A percentile compares a stretch with the other conserved stretches of the same genome.
These are phyloP conservation scores for Amanita pseudoporphyria DNA, from an alignment of 768 basidiomycete species.

Conservation along the genomic window DNA sequence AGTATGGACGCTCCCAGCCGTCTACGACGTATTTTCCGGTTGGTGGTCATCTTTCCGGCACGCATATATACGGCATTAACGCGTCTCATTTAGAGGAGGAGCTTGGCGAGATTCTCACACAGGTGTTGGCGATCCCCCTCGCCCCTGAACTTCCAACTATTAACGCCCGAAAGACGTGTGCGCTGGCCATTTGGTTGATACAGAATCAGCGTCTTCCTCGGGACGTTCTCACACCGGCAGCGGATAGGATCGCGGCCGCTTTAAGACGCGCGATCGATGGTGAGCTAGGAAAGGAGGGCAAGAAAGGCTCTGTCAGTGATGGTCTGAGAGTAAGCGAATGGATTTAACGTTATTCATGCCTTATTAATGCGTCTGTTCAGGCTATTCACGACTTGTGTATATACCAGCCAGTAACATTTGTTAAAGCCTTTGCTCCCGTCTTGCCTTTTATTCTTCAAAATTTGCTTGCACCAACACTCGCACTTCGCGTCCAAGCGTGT, in stretches of 20 bases:
- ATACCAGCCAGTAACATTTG: conserved; percentile 54
- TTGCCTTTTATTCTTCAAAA: conserved; percentile 54
- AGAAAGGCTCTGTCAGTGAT: conserved; percentile 74
- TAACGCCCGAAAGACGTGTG: conserved; percentile 81
- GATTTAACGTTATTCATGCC: not conserved
- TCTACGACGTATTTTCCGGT: conserved; percentile 59
- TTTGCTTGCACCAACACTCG: conserved; percentile 53
- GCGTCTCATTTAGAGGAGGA: conserved; percentile 37
- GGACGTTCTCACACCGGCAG: conserved; percentile 49
- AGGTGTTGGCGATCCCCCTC: conserved; percentile 64
- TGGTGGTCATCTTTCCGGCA: conserved; percentile 9
- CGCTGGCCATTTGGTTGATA: conserved; percentile 65
- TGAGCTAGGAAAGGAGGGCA: conserved; percentile 81
- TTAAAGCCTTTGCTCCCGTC: conserved; percentile 49
- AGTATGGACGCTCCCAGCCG: conserved; percentile 48
- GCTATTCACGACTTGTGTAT: conserved; percentile 64
- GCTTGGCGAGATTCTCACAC: conserved; percentile 48
- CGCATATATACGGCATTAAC: conserved; percentile 10
- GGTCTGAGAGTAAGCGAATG: conserved; percentile 53
- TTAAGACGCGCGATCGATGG: conserved; percentile 72
- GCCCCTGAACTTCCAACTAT: conserved; percentile 64
- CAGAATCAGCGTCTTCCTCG: conserved; percentile 63
- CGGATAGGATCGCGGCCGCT: conserved; percentile 60
- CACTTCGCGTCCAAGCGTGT: conserved; percentile 63
- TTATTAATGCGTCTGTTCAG: conserved; percentile 23